These are phyloP conservation scores for Biscogniauxia sp. DNA, from an alignment of 2,329 filamentous ascomycete species.

Conservation along the genomic window DNA sequence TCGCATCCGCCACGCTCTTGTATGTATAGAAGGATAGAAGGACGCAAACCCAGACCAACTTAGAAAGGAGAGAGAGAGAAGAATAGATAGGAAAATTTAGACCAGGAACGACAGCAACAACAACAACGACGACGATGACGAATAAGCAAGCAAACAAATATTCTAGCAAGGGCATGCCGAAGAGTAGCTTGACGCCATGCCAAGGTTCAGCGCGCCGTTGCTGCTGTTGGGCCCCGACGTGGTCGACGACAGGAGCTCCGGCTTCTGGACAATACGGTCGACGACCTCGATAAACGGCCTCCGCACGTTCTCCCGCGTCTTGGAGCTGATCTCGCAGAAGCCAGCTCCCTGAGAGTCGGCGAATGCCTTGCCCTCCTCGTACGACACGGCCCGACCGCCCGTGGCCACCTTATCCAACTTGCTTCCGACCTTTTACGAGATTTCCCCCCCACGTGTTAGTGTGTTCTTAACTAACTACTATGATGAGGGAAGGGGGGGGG, in stretches of 20 bases:
- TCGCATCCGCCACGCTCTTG: no score
- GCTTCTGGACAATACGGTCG: conserved; percentile 46
- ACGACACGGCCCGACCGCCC: conserved; percentile 41
- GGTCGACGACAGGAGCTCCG: conserved; percentile 38
- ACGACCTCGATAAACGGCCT: conserved; percentile 52
- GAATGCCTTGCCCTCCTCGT: conserved; percentile 46
- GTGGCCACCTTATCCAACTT: conserved; percentile 48
- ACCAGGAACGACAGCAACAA: conserved; percentile 20
- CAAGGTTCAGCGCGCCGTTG: conserved; percentile 30
- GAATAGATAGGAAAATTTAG: conserved; percentile 23
- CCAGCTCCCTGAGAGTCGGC: conserved; percentile 44
- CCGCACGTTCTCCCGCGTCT: conserved; percentile 51
- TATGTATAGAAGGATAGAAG: not conserved
- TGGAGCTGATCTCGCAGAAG: conserved; percentile 55
- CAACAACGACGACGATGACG: not conserved
- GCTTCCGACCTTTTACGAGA: conserved; percentile 46
- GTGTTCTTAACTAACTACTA: no score
- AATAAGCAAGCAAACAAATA: not conserved
- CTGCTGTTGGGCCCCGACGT: conserved; percentile 21
- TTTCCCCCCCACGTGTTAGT: no score
- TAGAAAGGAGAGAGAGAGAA: not conserved
- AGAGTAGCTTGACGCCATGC: conserved; percentile 24
- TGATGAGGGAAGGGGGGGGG: not conserved
- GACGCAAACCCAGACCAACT: not conserved
- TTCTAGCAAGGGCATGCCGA: conserved; percentile 28